Conservation (phyloP, 2,329 filamentous ascomycete genomes). For the Drechslerella dactyloides region DNA sequence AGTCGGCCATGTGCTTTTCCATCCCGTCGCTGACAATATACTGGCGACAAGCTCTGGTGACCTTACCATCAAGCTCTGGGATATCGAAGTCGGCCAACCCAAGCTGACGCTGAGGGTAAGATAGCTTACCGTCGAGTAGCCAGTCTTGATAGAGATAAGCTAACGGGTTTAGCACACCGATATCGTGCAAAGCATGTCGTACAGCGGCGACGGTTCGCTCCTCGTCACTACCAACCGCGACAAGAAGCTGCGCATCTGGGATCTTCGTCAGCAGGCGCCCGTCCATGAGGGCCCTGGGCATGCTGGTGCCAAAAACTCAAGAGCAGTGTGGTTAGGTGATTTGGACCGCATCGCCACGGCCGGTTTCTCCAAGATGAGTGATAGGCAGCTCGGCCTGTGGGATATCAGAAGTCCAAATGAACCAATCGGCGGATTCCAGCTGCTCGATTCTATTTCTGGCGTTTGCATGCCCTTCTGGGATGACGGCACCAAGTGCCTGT, state of each 20-base stretch:
- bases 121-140: neutral
- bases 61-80: slow-evolving; percentile 94
- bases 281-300: slow-evolving; percentile 86
- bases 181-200: slow-evolving; percentile 92
- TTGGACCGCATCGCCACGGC: slow-evolving; percentile 88
- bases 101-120: slow-evolving; percentile 70
- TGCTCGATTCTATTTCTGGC: slow-evolving; percentile 92
- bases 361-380: slow-evolving; percentile 97
- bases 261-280: slow-evolving; percentile 88
- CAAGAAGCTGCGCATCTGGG: slow-evolving; percentile 98
- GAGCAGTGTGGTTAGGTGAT: slow-evolving; percentile 95
- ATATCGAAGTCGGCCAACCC: slow-evolving; percentile 77
- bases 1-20: slow-evolving; percentile 97
- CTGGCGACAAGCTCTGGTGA: slow-evolving; percentile 95
- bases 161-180: slow-evolving; percentile 72
- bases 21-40: slow-evolving; percentile 92
- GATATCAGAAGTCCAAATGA: slow-evolving; percentile 79
- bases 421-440: slow-evolving; percentile 87
- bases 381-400: slow-evolving; percentile 94
- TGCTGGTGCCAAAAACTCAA: slow-evolving; percentile 93
- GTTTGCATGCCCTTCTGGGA: slow-evolving; percentile 99
- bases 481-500: slow-evolving; percentile 91
- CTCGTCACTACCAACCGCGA: slow-evolving; percentile 93
- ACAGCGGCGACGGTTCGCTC: slow-evolving; percentile 86
- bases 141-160: slow-evolving; percentile 2